Evolutionary conservation across 2,329 filamentous ascomycete species (phyloP), one percentile per base, ranked within the genome.

Genomic region (Epichloe typhina): DNA sequence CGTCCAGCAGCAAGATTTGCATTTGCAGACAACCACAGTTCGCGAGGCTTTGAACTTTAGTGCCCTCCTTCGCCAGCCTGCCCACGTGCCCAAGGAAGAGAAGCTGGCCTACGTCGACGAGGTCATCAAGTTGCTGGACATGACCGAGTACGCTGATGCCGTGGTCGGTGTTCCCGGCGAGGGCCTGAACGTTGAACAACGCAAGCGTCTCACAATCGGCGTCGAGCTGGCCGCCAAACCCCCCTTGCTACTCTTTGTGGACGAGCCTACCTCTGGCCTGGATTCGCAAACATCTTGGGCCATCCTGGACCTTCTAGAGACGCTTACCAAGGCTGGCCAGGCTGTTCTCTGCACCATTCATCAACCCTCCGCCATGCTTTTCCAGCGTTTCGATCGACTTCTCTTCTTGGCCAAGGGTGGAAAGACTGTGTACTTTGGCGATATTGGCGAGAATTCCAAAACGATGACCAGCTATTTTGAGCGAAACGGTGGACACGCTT

Each of bases 261-360:
- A 97, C 60, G 91, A 97, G 67, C 91, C 91, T 13, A 96, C 90
- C 3, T 95, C 89, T 31, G 91, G 91, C 72, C 80, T 96, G 19
- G 91, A 96, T 67, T 88, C 82, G 62, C 89, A 95, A 66, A 95
- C 90, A 1, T 91, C 89, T 0, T 96, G 88, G 88, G 86, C 88
- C 56, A 95, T 96, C 63, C 76, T 89, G 44, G 84, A 88, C 64
- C 77, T 96, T 11, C 77, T 97, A 40, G 85, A 94, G 67, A 95
- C 94, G 68, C 75, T 96, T 36, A 88, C 88, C 59, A 86, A 91
- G 66, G 85, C 82, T 55, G 90, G 91, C 15, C 88, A 94, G 64
- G 90, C 91, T 48, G 88, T 96, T 67, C 81, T 96, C n/a, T 95
- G 89, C 71, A 96, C 91, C 0, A 96, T 96, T 54, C 91, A 97